A percentile compares a stretch with the other conserved stretches of the same genome.
Conservation (phyloP, 2,329 filamentous ascomycete species). For the Thielaviopsis ethacetica region DNA sequence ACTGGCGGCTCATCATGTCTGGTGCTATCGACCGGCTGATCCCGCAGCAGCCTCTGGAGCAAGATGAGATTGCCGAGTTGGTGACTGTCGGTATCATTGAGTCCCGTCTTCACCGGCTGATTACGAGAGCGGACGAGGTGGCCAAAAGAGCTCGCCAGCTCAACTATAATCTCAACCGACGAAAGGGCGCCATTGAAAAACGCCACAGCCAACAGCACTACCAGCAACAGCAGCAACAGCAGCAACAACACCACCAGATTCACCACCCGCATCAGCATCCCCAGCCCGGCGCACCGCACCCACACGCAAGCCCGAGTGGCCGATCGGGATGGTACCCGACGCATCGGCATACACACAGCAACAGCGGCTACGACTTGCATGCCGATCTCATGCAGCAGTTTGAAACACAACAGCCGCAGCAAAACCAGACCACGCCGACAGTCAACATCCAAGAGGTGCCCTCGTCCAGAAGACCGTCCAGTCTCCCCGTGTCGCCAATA, state of each 20-base stretch:
- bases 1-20: slow-evolving; percentile 69
- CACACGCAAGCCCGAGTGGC: background rate
- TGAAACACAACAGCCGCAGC: slow-evolving; percentile 8
- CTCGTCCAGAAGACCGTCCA: slow-evolving; percentile 7
- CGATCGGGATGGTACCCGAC: slow-evolving; percentile 10
- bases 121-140: slow-evolving; percentile 65
- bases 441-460: slow-evolving; percentile 7
- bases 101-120: slow-evolving; percentile 58
- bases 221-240: slow-evolving; percentile 10
- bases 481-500: slow-evolving; percentile 9
- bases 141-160: slow-evolving; percentile 50
- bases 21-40: slow-evolving; percentile 67
- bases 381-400: slow-evolving; percentile 41
- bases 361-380: slow-evolving; percentile 28
- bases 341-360: slow-evolving; percentile 7
- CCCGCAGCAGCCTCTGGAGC: slow-evolving; percentile 62
- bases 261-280: background rate
- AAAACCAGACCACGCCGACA: background rate
- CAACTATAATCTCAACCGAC: slow-evolving; percentile 62
- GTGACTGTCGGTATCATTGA: slow-evolving; percentile 74
- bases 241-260: slow-evolving; percentile 1
- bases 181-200: slow-evolving; percentile 54
- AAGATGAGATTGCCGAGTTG: slow-evolving; percentile 74
- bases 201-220: slow-evolving; percentile 31
- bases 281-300: background rate